These are phyloP conservation scores for Acanthamoeba healyi DNA, from an alignment of 208 protist species.

Conservation along the genomic window DNA sequence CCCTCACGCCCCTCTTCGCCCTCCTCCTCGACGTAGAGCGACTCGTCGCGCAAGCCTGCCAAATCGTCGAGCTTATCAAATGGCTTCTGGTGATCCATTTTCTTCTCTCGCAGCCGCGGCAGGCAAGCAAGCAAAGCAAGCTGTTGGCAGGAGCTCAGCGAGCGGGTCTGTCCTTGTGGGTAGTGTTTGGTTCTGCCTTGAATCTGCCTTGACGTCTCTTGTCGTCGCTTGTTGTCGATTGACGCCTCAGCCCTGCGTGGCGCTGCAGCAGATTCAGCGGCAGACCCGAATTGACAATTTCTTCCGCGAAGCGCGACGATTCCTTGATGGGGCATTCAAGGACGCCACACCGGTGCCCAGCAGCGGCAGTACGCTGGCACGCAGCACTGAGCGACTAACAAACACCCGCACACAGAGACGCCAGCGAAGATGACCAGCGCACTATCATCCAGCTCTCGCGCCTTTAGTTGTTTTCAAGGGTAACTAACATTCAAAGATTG, in stretches of 20 bases:
- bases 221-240: background rate
- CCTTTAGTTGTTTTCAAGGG: no score
- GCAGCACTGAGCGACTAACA: no score
- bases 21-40: conserved; percentile 38
- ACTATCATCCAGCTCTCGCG: no score
- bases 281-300: background rate
- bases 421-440: no score
- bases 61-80: conserved; percentile 55
- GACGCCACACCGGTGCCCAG: no score
- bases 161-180: background rate
- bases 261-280: background rate
- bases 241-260: background rate
- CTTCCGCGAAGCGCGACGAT: background rate
- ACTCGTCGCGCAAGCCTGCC: conserved; percentile 35
- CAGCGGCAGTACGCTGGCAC: no score
- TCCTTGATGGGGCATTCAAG: no score
- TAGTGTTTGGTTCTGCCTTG: no score
- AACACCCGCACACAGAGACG: no score
- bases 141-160: no score
- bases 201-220: background rate
- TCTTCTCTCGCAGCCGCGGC: background rate
- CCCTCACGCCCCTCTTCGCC: background rate
- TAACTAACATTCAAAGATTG: no score
- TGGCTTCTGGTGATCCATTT: conserved; percentile 55
- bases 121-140: background rate